Evolutionary conservation across 2,329 filamentous ascomycete genomes (phyloP).

Genomic region (Verticillium isaacii): DNA sequence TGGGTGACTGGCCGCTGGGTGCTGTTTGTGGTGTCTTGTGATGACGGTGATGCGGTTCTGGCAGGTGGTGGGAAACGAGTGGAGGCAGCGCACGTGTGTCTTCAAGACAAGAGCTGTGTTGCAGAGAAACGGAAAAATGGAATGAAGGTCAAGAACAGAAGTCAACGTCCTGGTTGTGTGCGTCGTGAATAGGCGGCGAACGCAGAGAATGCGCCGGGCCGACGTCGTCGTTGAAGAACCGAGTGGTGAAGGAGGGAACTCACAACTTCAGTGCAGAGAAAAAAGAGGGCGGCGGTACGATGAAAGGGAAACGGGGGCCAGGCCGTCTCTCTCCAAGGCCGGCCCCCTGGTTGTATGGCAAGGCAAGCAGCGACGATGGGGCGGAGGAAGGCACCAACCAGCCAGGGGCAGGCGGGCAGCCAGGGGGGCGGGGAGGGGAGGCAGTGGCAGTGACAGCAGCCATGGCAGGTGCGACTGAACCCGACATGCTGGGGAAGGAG

Average conservation of each 20-base stretch:
- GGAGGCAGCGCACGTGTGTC: neutral
- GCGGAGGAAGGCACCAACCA: neutral
- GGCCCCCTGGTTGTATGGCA: neutral
- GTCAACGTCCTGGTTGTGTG: slow-evolving; percentile 1
- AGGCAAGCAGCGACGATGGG: neutral
- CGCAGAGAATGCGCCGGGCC: neutral
- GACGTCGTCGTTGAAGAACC: neutral
- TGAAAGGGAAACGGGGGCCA: neutral
- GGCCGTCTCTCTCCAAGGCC: neutral
- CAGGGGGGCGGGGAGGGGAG: neutral
- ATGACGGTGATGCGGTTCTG: neutral
- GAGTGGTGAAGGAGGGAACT: neutral
- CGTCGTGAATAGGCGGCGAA: neutral
- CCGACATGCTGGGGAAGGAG: neutral
- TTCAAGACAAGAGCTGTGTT: slow-evolving; percentile 1
- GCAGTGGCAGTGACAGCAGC: neutral
- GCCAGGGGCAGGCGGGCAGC: neutral
- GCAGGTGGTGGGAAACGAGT: neutral
- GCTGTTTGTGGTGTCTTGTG: neutral
- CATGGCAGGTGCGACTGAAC: neutral
- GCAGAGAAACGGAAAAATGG: neutral
- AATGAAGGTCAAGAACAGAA: slow-evolving; percentile 10
- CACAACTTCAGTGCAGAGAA: neutral
- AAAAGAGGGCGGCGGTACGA: neutral
- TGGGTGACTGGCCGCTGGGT: neutral